phyloP scores from a whole-genome alignment of 176 grass and related monocot genomes.

The Elaeis guineensis region DNA sequence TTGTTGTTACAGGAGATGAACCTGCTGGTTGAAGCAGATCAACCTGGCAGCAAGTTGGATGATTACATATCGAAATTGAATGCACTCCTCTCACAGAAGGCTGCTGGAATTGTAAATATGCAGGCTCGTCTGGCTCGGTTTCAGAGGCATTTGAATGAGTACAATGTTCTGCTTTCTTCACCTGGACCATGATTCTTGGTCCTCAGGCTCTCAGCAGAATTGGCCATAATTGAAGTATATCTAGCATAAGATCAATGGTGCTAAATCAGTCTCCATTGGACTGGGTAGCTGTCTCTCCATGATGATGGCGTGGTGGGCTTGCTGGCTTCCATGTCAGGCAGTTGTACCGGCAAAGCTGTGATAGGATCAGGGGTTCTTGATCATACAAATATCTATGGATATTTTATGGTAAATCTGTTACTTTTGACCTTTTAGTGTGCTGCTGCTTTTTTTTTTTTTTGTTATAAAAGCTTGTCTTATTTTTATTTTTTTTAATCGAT shows the following conservation, averaged over 20 bases:
- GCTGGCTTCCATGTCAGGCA: too few species aligned
- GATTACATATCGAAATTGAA: constrained; percentile 66
- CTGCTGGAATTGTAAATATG: constrained; percentile 65
- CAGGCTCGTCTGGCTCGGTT: constrained; percentile 66
- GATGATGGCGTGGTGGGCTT: too few species aligned
- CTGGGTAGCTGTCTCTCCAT: too few species aligned
- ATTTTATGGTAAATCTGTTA: too few species aligned
- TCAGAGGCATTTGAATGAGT: constrained; percentile 68
- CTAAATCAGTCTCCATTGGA: not conserved
- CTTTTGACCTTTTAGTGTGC: too few species aligned
- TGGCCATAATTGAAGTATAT: constrained; percentile 5
- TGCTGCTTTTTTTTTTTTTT: too few species aligned
- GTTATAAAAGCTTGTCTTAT: too few species aligned
- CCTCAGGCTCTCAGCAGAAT: too few species aligned
- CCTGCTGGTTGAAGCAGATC: constrained; percentile 62
- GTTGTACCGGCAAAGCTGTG: too few species aligned
- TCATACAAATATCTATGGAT: too few species aligned
- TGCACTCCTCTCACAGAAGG: constrained; percentile 74
- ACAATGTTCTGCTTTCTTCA: constrained; percentile 56
- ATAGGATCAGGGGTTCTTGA: too few species aligned
- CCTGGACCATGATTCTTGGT: constrained; percentile 31
- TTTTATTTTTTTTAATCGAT: too few species aligned
- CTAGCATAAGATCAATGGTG: constrained; percentile 1
- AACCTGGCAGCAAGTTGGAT: constrained; percentile 78
- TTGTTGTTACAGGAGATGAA: constrained; percentile 63